Evolutionary conservation across 176 grass and related monocot genomes (phyloP), one percentile per base, ranked within the genome.

Genomic region (Guadua angustifolia): DNA sequence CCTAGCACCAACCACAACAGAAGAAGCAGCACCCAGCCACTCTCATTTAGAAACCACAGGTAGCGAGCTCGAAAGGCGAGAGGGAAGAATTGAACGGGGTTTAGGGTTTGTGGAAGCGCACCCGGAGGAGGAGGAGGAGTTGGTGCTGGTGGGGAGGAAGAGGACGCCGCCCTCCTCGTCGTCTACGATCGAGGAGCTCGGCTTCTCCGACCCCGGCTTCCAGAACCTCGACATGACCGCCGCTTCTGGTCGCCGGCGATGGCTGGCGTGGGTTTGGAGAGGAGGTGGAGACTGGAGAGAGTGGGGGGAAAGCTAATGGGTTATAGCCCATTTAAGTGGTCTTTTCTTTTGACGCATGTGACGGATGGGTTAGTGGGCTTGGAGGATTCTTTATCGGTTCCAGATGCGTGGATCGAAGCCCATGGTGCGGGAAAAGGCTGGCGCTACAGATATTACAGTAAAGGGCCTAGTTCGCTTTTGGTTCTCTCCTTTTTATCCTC

Each of bases 161-260:
- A 99, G 87, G 33, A 95, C 86, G 69, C 93, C 89, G 14, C 93
- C 96, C 82, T 94, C 96, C 85, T 99, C 93, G 5, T 95, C 91
- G 19, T 98, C 93, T 74, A 94, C 91, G 77, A 98, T 79, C 25
- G 93, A 71, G 63, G 93, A 75, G 44, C 73, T 89, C 29, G 93
- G 96, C 79, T 87, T 86, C 72, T 92, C 93, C 82, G 91, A 87
- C 18, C 95, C 93, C 17, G 93, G 91, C 29, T 75, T 91, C 91
- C 93, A 95, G 83, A 92, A 95, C 65, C 81, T 91, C 47, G 96
- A 86, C 93, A 95, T 98, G 77, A 60, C 53, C 50, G 40, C 55
- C 38, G 74, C 65, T 66, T 56, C 75, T 47, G 70, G 35, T 29
- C 66, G 39, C 49, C 15, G 43, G 67, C 39, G 4, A 4, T 2